Evolutionary conservation across 2,329 filamentous ascomycete species (phyloP), one percentile per base, ranked within the genome.

Genomic region (Penicillium sp.): DNA sequence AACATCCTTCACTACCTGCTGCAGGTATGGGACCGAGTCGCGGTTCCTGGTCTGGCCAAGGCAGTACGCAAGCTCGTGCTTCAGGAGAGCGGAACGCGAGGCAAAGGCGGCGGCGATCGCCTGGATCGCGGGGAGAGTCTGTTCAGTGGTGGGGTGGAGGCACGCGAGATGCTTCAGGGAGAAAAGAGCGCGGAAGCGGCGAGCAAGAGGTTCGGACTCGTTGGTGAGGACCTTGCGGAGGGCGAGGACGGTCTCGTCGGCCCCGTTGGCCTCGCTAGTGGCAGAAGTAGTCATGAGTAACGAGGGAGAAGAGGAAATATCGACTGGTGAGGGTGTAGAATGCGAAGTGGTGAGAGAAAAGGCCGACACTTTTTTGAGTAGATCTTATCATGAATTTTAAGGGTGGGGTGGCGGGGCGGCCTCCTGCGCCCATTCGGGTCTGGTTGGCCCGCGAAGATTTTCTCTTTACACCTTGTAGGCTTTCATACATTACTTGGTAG

Each of bases 51-150:
- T 94, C 79, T 99, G 95, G 7, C 95, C 95, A 2, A 99, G 85
- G 73, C 95, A 99, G 80, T 99, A 99, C 27, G 95, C 95, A 50
- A 99, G 84, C 75, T 99, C 95, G 77, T 99, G 95, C 81, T 98
- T 98, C 49, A 98, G 82, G 9, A 98, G 83, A 3, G 92, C 94
- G 4, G 94, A 98, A 0, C 90, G 88, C 3, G 94, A 96, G 0
- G 81, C 70, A 68, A 99, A 95, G 2, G 83, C 94, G 7, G 92
- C 92, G 2, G 94, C 92, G 68, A 99, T 99, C 43, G 95, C 93
- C 65, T 87, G 78, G 66, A 89, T 87, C 18, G 89, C 85, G 43
- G 87, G 86, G 7, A 87, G 79, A 0, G 83, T 84, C 64, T 86
- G 78, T 43, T 80, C 75, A 31, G 81, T 85, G 1, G 84, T 77